Evolutionary conservation across 345 rosid species (phyloP).

Genomic region (rapeseed (Brassica napus)): Da-Ae NC_063452.1:15078501-15079000

Average conservation of each 20-base stretch:
- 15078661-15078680: conserved; percentile 71
- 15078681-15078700: conserved; percentile 81
- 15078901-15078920: background rate
- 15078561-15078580: background rate
- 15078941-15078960: background rate
- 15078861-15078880: background rate
- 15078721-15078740: conserved; percentile 56
- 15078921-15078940: conserved; percentile 6
- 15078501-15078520: background rate
- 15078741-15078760: conserved; percentile 43
- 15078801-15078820: background rate
- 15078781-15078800: background rate
- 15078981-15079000: background rate
- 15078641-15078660: conserved; percentile 36
- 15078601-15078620: background rate
- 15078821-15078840: background rate
- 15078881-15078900: background rate
- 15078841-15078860: background rate
- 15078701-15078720: conserved; percentile 55
- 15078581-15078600: background rate
- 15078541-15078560: background rate
- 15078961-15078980: background rate
- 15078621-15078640: conserved; percentile 32
- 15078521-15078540: background rate
- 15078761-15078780: background rate